Evolutionary conservation across 352 stramenopile species (phyloP), one percentile per base, ranked within the genome.

Genomic region (Pythium rhizo-oryzae): DNA sequence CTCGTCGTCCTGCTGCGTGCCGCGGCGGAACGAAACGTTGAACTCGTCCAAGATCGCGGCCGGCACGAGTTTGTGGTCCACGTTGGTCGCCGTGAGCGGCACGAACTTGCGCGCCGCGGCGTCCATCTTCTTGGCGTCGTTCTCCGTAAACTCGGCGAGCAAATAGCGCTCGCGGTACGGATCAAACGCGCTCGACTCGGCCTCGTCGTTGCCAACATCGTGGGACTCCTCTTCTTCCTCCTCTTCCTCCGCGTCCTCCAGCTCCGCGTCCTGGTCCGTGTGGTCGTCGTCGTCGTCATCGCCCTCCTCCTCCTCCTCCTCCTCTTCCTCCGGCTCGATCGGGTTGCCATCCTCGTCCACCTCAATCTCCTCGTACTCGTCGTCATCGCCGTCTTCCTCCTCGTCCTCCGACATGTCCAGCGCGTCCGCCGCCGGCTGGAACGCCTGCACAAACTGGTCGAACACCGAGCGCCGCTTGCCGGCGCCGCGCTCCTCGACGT

Each of bases 381-480:
- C 54, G 16, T 84, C 80, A 6, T 87, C 75, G 4, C 80, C 70
- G 16, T 79, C 78, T 28, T 80, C 68, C 8, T n/a, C n/a, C n/a
- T 82, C 80, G 7, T 80, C 54, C 6, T 83, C 80, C 12, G 82
- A 72, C 3, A 77, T 67, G 19, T 57, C 23, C 25, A 65, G 16
- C 30, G 12, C 57, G 0, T 33, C 11, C 56, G 70, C 49, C 19
- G 72, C 56, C 1, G 69, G 72, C 33, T 87, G 82, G 56, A 92
- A 92, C 25, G 79, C 80, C 47, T 79, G 80, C 37, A 94, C 81
- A 73, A 94, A 94, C 70, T 87, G 68, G 28, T 85, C 74, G 76
- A 94, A 94, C n/a, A 92, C 54, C 37, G 81, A 82, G 8, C 62
- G 70, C 21, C 65, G 68, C 56, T 71, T 76, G 37, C 51, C 65